Percentiles rank a stretch among this genome's conserved stretches.
phyloP scores from a whole-genome alignment of 2,329 filamentous ascomycete genomes.

The Arthrobotrys musiformis region DNA sequence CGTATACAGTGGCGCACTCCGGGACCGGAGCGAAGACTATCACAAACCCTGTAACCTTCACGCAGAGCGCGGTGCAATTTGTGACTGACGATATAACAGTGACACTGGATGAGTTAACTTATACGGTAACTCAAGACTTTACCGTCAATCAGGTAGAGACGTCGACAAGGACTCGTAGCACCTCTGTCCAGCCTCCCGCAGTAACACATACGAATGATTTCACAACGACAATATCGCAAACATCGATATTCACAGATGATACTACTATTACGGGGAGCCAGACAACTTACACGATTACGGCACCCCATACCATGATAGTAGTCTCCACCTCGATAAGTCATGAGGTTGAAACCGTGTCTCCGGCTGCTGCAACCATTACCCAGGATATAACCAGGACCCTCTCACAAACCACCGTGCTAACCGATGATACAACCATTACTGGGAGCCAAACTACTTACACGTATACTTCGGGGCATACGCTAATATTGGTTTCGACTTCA shows the following conservation, averaged over 20 bases:
- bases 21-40: not conserved
- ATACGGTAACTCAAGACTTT: slow-evolving; percentile 11
- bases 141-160: slow-evolving; percentile 10
- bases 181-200: not conserved
- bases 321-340: slow-evolving; percentile 4
- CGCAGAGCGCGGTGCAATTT: not conserved
- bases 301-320: not conserved
- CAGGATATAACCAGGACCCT: not conserved
- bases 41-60: slow-evolving; percentile 18
- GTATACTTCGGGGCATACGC: not conserved
- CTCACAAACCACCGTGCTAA: not conserved
- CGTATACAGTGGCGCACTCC: not conserved
- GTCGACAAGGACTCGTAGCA: slow-evolving; percentile 2
- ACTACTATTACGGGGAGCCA: slow-evolving; percentile 6
- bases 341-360: not conserved
- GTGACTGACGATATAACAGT: slow-evolving; percentile 32
- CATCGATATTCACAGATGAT: slow-evolving; percentile 11
- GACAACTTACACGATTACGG: not conserved
- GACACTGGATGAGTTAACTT: slow-evolving; percentile 5
- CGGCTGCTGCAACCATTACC: not conserved
- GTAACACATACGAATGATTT: slow-evolving; percentile 9
- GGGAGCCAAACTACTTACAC: not conserved
- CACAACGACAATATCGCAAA: slow-evolving; percentile 14
- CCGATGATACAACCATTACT: not conserved
- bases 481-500: not conserved